Evolutionary conservation across 345 rosid genomes (phyloP), one percentile per base, ranked within the genome.

Genomic region (Boechera divaricarpa): DNA sequence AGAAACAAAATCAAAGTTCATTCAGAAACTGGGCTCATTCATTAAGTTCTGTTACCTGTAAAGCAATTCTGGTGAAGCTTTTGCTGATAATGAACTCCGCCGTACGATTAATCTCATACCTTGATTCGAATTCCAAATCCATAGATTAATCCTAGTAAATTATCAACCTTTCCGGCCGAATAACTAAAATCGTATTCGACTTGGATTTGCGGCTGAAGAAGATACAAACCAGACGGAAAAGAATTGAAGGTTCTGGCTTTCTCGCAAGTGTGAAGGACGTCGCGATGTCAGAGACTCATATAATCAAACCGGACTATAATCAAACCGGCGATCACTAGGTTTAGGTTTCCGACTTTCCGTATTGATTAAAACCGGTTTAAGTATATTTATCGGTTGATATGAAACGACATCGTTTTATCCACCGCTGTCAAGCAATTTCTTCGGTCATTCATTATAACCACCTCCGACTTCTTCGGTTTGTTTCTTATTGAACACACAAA

Each of bases 61-160:
- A 74, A 80, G 97, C 93, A 35, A 89, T 87, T 82, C 86, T 88
- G 51, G 82, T 64, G 82, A 88, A 91, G 81, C 74, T 84, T 64
- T 87, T 70, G 60, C 77, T 70, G 74, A 56, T 79, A 51, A 91
- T 91, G 89, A 90, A 91, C 80, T 85, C 87, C 18, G 82, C 88
- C 3, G 96, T 85, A 18, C 80, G 84, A 31, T 66, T 62, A 36
- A 90, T 86, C 35, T 90, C 91, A 76, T 83, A 85, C 51, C 56
- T 77, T n/a, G 80, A 73, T 54, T 90, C 88, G 33, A 91, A 73
- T 42, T 90, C 91, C 89, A 85, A 81, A 47, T 55, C 79, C 69
- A 74, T 38, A 7, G 49, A 5, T 21, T 11, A 69, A 28, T 4
- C 69, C 5, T 42, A 29, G 11, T 24, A 45, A 55, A 12, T 33